Percentiles rank a stretch among this genome's conserved stretches.
These are phyloP conservation scores for Coffea eugenioides DNA, from an alignment of 257 asterid genomes.

Conservation along the genomic window DNA sequence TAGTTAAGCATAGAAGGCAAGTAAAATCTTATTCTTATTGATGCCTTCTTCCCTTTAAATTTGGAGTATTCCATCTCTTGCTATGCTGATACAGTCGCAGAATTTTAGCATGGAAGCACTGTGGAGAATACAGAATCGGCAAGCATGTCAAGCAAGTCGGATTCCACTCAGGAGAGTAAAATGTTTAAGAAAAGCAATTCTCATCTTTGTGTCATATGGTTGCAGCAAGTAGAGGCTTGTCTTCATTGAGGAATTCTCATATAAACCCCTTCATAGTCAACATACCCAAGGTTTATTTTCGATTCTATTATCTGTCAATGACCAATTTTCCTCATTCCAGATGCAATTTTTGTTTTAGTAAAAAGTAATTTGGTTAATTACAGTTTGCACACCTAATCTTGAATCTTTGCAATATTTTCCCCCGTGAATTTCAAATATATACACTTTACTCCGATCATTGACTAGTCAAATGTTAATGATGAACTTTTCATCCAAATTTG, in stretches of 20 bases:
- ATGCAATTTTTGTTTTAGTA: too few relatives aligned
- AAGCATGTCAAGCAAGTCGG: background rate
- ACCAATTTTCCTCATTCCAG: too few relatives aligned
- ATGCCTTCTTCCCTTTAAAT: constrained; percentile 24
- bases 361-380: too few relatives aligned
- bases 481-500: too few relatives aligned
- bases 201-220: too few relatives aligned
- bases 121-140: background rate
- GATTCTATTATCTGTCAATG: too few relatives aligned
- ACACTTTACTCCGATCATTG: too few relatives aligned
- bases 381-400: too few relatives aligned
- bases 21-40: constrained; percentile 21
- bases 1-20: constrained; percentile 42
- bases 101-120: background rate
- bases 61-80: background rate
- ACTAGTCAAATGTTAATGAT: too few relatives aligned
- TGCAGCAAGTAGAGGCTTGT: background rate
- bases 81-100: background rate
- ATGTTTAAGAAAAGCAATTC: background rate
- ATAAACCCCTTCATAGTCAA: background rate
- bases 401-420: too few relatives aligned
- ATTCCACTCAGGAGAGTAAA: background rate
- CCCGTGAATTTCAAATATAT: too few relatives aligned
- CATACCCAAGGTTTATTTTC: background rate
- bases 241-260: background rate